These are phyloP conservation scores for Casuarina equisetifolia DNA, from an alignment of 306 rosid genomes.

Conservation along the genomic window DNA sequence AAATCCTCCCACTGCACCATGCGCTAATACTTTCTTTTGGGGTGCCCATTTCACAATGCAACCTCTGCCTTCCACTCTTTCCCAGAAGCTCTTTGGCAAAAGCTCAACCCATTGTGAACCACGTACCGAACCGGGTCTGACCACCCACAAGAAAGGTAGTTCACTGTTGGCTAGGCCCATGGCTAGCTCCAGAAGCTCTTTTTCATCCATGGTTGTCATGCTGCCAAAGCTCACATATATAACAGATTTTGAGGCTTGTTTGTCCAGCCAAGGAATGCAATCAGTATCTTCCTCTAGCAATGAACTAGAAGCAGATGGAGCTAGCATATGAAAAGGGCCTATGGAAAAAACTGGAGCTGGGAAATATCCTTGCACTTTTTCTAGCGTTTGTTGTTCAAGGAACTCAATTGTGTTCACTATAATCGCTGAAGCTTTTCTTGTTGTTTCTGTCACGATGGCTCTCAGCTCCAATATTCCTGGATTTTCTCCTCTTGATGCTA, in stretches of 20 bases:
- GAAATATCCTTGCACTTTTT: neutral
- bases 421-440: neutral
- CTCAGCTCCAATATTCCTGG: neutral
- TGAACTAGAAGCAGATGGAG: neutral
- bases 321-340: neutral
- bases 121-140: neutral
- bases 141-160: neutral
- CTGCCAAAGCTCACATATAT: neutral
- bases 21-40: neutral
- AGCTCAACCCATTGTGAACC: neutral
- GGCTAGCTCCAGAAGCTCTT: neutral
- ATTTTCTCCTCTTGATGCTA: neutral
- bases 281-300: neutral
- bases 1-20: neutral
- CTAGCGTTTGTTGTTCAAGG: neutral
- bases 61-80: neutral
- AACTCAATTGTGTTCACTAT: neutral
- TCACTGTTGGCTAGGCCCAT: neutral
- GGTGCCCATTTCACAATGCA: constrained; percentile 8
- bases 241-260: neutral
- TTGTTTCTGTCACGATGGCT: neutral
- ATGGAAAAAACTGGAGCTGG: neutral
- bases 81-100: neutral
- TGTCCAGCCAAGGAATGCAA: constrained; percentile 4
- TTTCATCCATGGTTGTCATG: constrained; percentile 3